Evolutionary conservation across 176 grass and related monocot genomes (phyloP), one percentile per base, ranked within the genome.

Genomic region (Calamus simplicifolius): DNA sequence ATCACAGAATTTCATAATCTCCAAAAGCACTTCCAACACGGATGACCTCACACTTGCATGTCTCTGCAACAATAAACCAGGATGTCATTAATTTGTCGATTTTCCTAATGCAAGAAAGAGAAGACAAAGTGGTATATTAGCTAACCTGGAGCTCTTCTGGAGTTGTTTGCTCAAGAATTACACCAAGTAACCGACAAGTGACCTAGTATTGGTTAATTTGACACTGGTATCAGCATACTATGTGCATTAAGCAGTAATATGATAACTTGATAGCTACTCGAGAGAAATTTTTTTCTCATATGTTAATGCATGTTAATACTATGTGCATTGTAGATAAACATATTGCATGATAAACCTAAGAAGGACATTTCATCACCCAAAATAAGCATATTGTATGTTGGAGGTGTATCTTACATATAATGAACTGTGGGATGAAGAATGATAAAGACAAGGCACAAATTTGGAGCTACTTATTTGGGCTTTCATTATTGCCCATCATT

Each of bases 61-160:
- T 57, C 73, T 85, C 94, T 99, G 79, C 53, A 71, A 80, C 14
- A 80, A 83, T 52, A 27, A 13, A 70, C 48, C 30, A 18, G 26
- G 50, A 16, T 54, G 16, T 5, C 43, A 56, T 72, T 54, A 74
- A 21, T 59, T 35, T 48, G 50, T 7, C 30, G 58, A 50, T 31
- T 54, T 14, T 18, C 12, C 3, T 3, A 87, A 49, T 0, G 52
- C 5, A 65, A 25, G 55, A 61, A 16, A 64, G 62, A 25, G 38
- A 66, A 13, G 14, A 53, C 57, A 65, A 75, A 82, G 19, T 54
- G 54, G 49, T n/a, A 52, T 59, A 68, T 73, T 57, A 29, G 16
- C 50, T 61, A 59, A 99, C 94, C 87, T 89, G 94, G 48, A 99
- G 94, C 69, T 99, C 94, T 70, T 99, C 94, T 70, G 88, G 88